Evolutionary conservation across 163 green algal species (phyloP), one percentile per base, ranked within the genome.

Genomic region (Prototheca wickerhamii): DNA sequence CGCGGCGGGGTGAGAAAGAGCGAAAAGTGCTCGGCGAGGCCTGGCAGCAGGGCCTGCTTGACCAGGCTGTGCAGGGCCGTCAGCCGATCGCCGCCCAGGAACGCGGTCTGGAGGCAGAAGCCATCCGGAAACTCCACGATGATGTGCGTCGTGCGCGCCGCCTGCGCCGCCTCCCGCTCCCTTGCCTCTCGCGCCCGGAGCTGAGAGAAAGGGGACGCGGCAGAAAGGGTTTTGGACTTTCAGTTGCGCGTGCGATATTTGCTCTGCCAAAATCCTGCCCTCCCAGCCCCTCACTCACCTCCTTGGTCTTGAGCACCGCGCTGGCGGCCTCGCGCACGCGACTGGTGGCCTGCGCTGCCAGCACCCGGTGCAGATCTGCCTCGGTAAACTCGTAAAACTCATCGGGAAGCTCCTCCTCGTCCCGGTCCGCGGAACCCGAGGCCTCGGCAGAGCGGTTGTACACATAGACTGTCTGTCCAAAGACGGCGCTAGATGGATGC

Each of bases 301-400:
- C 35, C 29, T 58, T 59, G 2, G 68, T 74, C 61, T 69, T 70
- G 7, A 74, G 61, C 31, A 51, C 50, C 5, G 50, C 54, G 26
- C n/a, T n/a, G n/a, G 34, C 54, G 25, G 62, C 33, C 61, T 69
- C 53, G 43, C 31, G 37, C 1, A 34, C 58, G 21, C 31, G 33
- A 35, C 55, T 33, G 0, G 57, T 20, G 25, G 42, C 44, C 8
- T 53, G 57, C 34, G 52, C 62, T 23, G 50, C 33, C 35, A 54
- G 17, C 26, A 74, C 67, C 4, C 43, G 29, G 10, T 58, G 63
- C 31, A 68, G 69, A 49, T 79, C 72, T 30, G 68, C 72, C 60
- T 73, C 46, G 12, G 65, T 80, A 52, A 82, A 75, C 29, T 80
- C 76, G 44, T 67, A 82, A 43, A 79, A 76, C 1, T 31, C n/a